A percentile compares a stretch with the other conserved stretches of the same genome.
These are phyloP conservation scores for Umbilicus rupestris DNA, from an alignment of 164 flowering plant species.

Conservation along the genomic window DNA sequence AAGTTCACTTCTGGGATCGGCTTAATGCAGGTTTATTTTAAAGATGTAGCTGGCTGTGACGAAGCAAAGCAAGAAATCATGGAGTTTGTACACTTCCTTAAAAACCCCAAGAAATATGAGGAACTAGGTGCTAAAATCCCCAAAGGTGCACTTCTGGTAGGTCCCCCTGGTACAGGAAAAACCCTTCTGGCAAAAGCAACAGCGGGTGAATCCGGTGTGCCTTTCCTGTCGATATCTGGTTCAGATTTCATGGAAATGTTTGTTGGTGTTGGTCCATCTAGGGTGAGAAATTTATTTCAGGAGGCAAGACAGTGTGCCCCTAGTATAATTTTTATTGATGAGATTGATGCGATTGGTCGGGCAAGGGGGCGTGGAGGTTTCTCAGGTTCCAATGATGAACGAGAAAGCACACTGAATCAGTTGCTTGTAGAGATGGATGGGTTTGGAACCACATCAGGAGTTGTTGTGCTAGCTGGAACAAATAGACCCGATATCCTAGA, in stretches of 20 bases:
- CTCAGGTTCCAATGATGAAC: constrained; percentile 73
- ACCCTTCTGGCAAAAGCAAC: constrained; percentile 94
- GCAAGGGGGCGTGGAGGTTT: constrained; percentile 81
- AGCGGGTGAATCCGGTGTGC: constrained; percentile 87
- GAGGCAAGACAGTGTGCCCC: constrained; percentile 92
- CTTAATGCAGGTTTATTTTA: constrained; percentile 50
- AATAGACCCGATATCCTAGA: constrained; percentile 85
- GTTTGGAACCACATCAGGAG: constrained; percentile 82
- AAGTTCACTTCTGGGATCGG: neutral
- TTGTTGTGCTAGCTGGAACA: constrained; percentile 88
- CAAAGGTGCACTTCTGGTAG: constrained; percentile 87
- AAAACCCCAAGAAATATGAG: constrained; percentile 83
- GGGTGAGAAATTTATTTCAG: constrained; percentile 75
- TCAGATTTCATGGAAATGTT: constrained; percentile 96
- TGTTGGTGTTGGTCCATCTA: constrained; percentile 90
- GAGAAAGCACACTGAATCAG: constrained; percentile 88
- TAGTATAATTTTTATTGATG: constrained; percentile 84
- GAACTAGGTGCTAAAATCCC: constrained; percentile 89
- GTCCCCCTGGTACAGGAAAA: constrained; percentile 95
- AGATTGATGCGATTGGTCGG: constrained; percentile 93
- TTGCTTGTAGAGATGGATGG: constrained; percentile 96
- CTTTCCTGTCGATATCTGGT: constrained; percentile 79
- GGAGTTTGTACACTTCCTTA: constrained; percentile 93
- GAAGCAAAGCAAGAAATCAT: constrained; percentile 95
- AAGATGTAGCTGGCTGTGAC: constrained; percentile 95